Percentiles rank a stretch among this genome's conserved stretches.
These are phyloP conservation scores for Diaporthe amygdali DNA, from an alignment of 2,329 filamentous ascomycete species.

Conservation along the genomic window DNA sequence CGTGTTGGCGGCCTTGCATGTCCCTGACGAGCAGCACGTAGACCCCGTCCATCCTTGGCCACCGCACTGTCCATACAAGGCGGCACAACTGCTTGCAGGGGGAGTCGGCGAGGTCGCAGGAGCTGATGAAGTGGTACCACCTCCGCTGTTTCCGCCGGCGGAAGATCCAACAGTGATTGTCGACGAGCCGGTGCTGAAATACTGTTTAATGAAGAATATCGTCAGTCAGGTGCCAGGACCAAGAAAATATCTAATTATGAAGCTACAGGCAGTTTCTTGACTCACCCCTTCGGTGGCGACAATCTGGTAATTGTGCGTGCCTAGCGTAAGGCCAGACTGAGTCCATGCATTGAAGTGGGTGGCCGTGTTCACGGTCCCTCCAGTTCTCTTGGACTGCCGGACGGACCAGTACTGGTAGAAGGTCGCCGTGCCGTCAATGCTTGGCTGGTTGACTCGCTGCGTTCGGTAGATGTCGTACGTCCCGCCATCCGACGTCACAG, in stretches of 20 bases:
- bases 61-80: constrained; percentile 40
- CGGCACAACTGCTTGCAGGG: constrained; percentile 29
- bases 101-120: not conserved
- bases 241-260: not conserved
- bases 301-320: constrained; percentile 58
- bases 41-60: constrained; percentile 38
- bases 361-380: constrained; percentile 54
- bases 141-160: constrained; percentile 19
- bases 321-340: constrained; percentile 48
- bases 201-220: constrained; percentile 27
- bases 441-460: constrained; percentile 45
- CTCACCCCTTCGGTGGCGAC: constrained; percentile 52
- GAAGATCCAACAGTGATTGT: constrained; percentile 22
- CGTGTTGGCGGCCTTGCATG: constrained; percentile 35
- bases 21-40: constrained; percentile 39
- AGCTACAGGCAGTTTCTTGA: not conserved
- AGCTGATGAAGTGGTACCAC: constrained; percentile 5
- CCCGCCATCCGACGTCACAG: constrained; percentile 39
- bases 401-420: constrained; percentile 60
- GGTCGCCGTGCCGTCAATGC: constrained; percentile 51
- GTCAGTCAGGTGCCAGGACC: not conserved
- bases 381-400: constrained; percentile 49
- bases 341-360: constrained; percentile 62
- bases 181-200: constrained; percentile 16
- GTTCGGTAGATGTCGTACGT: constrained; percentile 43